Evolutionary conservation across 371 early-diverging fungal genomes (phyloP).

Genomic region (Rhizopus stolonifer): DNA sequence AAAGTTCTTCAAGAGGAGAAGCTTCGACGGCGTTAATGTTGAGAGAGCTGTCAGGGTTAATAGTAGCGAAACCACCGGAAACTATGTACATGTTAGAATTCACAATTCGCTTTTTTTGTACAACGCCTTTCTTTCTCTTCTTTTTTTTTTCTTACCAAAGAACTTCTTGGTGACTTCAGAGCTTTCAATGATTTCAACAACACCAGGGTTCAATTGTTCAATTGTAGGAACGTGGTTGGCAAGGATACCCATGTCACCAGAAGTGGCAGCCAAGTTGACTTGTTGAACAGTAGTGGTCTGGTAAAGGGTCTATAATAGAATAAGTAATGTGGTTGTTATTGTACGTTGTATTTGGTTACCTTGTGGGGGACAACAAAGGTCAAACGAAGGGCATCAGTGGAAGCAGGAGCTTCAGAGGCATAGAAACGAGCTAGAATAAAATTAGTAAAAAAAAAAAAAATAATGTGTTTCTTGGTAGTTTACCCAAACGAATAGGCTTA

Average conservation of each 20-base stretch:
- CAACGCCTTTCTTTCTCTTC: too few species aligned
- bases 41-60: slow-evolving; percentile 95
- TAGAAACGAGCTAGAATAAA: slow-evolving; percentile 61
- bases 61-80: slow-evolving; percentile 94
- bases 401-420: slow-evolving; percentile 72
- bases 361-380: slow-evolving; percentile 93
- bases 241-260: slow-evolving; percentile 98
- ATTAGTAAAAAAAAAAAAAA: background rate
- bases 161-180: slow-evolving; percentile 84
- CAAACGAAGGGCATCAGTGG: slow-evolving; percentile 78
- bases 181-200: slow-evolving; percentile 81
- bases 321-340: too few species aligned
- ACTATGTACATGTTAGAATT: slow-evolving; percentile 48
- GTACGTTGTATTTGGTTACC: too few species aligned
- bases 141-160: slow-evolving; percentile 93
- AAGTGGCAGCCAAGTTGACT: slow-evolving; percentile 92
- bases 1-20: slow-evolving; percentile 84
- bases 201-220: slow-evolving; percentile 94
- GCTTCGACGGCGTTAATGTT: slow-evolving; percentile 98
- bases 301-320: slow-evolving; percentile 59
- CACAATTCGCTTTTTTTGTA: background rate
- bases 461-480: slow-evolving; percentile 3
- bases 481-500: slow-evolving; percentile 53
- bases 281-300: slow-evolving; percentile 81
- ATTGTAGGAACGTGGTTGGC: slow-evolving; percentile 97